Evolutionary conservation across 1,139 yeast genomes (phyloP), one percentile per base, ranked within the genome.

Genomic region (Candida albicans): DNA sequence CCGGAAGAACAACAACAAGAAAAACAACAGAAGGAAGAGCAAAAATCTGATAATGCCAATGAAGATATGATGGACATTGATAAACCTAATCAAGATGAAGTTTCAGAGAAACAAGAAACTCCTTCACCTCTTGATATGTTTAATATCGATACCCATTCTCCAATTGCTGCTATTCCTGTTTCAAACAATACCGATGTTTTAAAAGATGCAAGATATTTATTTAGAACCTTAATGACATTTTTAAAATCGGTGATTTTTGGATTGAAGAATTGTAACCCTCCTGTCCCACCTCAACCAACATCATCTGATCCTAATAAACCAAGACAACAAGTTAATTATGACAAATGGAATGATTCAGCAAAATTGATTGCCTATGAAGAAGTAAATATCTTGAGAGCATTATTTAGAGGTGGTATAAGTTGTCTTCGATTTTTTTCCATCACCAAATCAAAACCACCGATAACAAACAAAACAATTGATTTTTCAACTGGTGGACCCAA

Each of bases 221-320:
- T 90, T 75, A 81, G 95, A 53, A 90, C 96, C 8, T 71, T 95
- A 45, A 81, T 95, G 85, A 86, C 93, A 6, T 95, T 93, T 57
- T 70, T 93, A 57, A 90, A 93, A 58, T 88, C 97, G 0, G 88
- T 91, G 37, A 85, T 93, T 55, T 89, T 86, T 64, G 96, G 96
- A 1, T 73, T 95, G 53, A 90, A 90, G 59, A 84, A 84, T 46
- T 90, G 96, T 60, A 93, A 91, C 57, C 96, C 97, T 1, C 87
- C 95, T 2, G 87, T 93, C 0, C 84, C 83, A 4, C 75, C 77
- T 8, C 77, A 72, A 47, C 76, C 77, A 12, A 56, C 69, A 7
- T 57, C 59, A 25, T 77, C 82, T 1, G 78, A 79, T 44, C 81
- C 87, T 8, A 79, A 80, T 37, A 82, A 78, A 42, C 74, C 82